Percentiles rank a stretch among this genome's conserved stretches.
Evolutionary conservation across 192 early-diverging fungal species (phyloP).

Genomic region (Backusella westeae): DNA sequence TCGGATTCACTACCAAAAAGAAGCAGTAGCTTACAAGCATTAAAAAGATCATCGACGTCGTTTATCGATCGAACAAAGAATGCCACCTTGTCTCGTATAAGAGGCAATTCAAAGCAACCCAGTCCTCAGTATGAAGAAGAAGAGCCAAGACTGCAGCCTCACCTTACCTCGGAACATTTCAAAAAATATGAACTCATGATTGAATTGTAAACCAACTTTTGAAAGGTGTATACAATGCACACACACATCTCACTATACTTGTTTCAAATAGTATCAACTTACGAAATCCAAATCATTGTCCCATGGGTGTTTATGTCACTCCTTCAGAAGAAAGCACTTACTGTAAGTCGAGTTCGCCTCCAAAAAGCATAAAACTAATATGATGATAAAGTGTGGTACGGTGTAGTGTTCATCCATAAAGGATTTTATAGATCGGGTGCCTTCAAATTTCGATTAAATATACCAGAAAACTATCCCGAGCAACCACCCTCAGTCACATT

Average conservation of each 20-base stretch:
- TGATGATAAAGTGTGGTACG: constrained; percentile 68
- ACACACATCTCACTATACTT: background rate
- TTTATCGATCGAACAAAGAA: constrained; percentile 12
- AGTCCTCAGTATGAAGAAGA: constrained; percentile 12
- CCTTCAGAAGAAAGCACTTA: constrained; percentile 66
- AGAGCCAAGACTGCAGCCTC: background rate
- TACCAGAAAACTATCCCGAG: constrained; percentile 79
- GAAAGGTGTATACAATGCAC: background rate
- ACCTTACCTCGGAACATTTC: constrained; percentile 39
- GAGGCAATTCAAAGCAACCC: background rate
- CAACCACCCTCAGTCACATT: constrained; percentile 69
- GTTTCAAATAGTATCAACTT: constrained; percentile 62
- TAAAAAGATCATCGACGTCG: constrained; percentile 10
- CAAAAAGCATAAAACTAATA: background rate
- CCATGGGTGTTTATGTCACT: constrained; percentile 85
- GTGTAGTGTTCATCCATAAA: constrained; percentile 83
- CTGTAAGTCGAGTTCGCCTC: constrained; percentile 33
- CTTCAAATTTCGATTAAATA: constrained; percentile 82
- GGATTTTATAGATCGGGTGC: constrained; percentile 89
- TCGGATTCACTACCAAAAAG: background rate
- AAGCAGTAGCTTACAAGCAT: constrained; percentile 3
- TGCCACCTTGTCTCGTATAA: constrained; percentile 10
- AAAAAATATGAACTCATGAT: constrained; percentile 67
- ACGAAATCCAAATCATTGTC: constrained; percentile 75
- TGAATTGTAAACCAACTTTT: constrained; percentile 53